Evolutionary conservation across 2,329 filamentous ascomycete species (phyloP), one percentile per base, ranked within the genome.

Genomic region (Myriosclerotinia curreyana): DNA sequence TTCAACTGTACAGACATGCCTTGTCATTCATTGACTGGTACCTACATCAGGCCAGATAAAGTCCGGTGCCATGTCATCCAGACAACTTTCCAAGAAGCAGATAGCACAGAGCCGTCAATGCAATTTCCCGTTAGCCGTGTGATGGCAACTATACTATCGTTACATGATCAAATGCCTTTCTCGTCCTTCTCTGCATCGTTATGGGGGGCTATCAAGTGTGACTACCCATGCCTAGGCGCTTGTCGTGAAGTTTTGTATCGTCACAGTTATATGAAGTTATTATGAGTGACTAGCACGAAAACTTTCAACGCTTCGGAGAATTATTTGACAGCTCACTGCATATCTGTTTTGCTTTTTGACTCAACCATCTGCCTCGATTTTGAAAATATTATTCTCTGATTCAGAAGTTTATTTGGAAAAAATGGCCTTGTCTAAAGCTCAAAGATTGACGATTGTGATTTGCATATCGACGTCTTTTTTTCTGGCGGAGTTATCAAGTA

Each of bases 391-490:
- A 28, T 38, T 28, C 54, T 55, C 34, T 38, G 22, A 28, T 62
- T 40, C 52, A 11, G 31, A 46, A 40, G 2, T 44, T 48, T 38
- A 40, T 28, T 49, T 46, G 22, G 15, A 25, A 36, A 60, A 38
- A 34, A 64, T 64, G 61, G 61, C 38, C 8, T 60, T 65, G 12
- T 62, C 63, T 25, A 62, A 62, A 48, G 38, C 49, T 49, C 63
- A 62, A 59, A 67, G 74, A 20, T 65, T 77, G 64, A 68, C 69
- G 25, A 65, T 74, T 40, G 78, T 80, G 59, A 81, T 81, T 63
- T 76, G 68, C 36, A 79, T 82, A 63, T 80, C 79, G 0, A 76
- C 78, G 60, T 72, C 69, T 25, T 82, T 82, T 69, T 82, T 82
- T 65, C 60, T 78, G 4, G 76, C 76, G 17, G 79, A 82, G 66